Base-by-base conservation (phyloP, 768 basidiomycete genomes). In the Tricholoma hemisulphureum region DNA sequence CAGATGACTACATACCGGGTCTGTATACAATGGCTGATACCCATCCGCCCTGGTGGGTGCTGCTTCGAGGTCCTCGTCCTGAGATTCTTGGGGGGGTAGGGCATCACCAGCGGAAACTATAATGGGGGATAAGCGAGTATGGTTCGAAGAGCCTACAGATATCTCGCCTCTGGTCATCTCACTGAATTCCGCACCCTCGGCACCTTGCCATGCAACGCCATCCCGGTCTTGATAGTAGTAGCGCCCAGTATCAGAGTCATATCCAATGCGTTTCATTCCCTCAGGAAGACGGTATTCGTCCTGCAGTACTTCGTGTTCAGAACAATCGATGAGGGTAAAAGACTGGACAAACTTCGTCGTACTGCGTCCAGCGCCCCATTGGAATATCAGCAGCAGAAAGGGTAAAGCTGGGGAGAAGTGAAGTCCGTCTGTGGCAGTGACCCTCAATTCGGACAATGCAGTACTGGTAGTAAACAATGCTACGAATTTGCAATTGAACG, bases 201-300 rank as follows among this genome's bases (percentile, higher is more conserved):
- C 72, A n/a, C 83, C 76, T 51, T 73, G 69, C 83, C 84, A 86
- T 65, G 84, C 60, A 71, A 67, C 72, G 9, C 89, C 88, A 48
- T 77, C 79, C 13, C 61, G 46, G 68, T 84, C 83, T 23, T 79
- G 78, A 72, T 86, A 92, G 66, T 80, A 79, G 74, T 91, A 91
- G 49, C 80, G 74, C 50, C 82, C 80, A 1, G 79, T 78, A 73
- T 92, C 90, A 3, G 85, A 74, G 71, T 93, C 90, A 66, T 91
- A 92, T 10, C 89, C 90, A 56, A 88, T 82, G 31, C 90, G 83
- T 59, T 83, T 75, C 81, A 84, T 80, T 52, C 83, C 83, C 57
- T 78, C 79, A 11, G 83, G 82, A 6, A 84, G 72, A 32, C 81
- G 77, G 67, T 78, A 73, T 51, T 76, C 77, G 62, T 84, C 82